Conservation (phyloP, 805 yeast genomes). For the Candida xyloterini region DNA sequence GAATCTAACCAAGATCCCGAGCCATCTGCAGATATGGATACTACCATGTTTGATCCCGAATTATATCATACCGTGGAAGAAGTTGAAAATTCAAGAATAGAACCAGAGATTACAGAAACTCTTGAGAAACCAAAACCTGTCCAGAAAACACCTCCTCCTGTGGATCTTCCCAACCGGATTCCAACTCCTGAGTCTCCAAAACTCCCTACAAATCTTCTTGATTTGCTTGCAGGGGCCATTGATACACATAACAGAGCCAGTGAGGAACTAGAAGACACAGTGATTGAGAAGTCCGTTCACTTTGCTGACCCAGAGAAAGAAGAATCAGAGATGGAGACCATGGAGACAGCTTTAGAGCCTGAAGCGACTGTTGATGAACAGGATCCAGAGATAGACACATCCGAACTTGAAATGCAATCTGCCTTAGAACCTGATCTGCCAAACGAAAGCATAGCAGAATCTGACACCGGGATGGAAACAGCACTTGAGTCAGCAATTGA, state of each 20-base stretch:
- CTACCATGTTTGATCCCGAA: constrained; percentile 1
- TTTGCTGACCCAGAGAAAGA: background rate
- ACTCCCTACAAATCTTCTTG: constrained; percentile 21
- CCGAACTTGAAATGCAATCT: background rate
- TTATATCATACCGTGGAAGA: constrained; percentile 8
- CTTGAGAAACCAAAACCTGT: no score
- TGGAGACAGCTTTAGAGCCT: constrained; percentile 3
- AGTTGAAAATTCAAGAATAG: constrained; percentile 8
- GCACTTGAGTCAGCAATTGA: background rate
- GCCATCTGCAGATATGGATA: background rate
- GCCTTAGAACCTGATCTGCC: background rate
- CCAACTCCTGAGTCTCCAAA: constrained; percentile 30
- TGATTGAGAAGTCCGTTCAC: constrained; percentile 4
- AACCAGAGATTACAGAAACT: background rate
- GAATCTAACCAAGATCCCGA: background rate
- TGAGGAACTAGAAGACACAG: constrained; percentile 1
- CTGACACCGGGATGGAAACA: background rate
- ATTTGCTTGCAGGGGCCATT: constrained; percentile 21
- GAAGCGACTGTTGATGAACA: background rate
- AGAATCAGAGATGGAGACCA: background rate
- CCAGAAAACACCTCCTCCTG: constrained; percentile 14
- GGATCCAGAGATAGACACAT: background rate
- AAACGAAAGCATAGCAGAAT: background rate
- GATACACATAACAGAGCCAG: constrained; percentile 17
- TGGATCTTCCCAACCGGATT: constrained; percentile 9